Conservation (phyloP, 371 early-diverging fungal genomes). For the Umbelopsis sp. region DNA sequence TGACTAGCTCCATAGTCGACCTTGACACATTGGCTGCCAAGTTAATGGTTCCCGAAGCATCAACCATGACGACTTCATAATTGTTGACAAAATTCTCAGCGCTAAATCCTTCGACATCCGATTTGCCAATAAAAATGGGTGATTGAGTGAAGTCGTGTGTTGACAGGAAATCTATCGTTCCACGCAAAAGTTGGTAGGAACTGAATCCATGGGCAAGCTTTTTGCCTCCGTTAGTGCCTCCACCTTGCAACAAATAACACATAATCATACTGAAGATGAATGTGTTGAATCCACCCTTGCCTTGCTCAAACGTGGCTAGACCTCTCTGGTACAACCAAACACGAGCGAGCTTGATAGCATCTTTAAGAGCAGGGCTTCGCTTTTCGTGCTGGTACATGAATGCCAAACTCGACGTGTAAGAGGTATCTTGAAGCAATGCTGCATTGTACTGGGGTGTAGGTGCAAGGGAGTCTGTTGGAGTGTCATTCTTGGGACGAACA, state of each 20-base stretch:
- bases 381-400: slow-evolving; percentile 78
- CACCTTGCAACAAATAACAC: slow-evolving; percentile 80
- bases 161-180: slow-evolving; percentile 84
- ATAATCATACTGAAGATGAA: slow-evolving; percentile 87
- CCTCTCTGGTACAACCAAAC: slow-evolving; percentile 87
- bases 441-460: slow-evolving; percentile 95
- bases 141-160: slow-evolving; percentile 72
- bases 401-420: slow-evolving; percentile 75
- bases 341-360: slow-evolving; percentile 79
- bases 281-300: slow-evolving; percentile 61
- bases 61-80: slow-evolving; percentile 84
- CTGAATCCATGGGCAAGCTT: slow-evolving; percentile 74
- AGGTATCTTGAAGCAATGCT: slow-evolving; percentile 76
- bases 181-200: slow-evolving; percentile 86
- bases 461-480: slow-evolving; percentile 27
- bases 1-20: slow-evolving; percentile 36
- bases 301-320: slow-evolving; percentile 31
- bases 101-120: slow-evolving; percentile 35
- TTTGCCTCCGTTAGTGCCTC: slow-evolving; percentile 60
- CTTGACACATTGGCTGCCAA: slow-evolving; percentile 68
- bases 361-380: slow-evolving; percentile 72
- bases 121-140: slow-evolving; percentile 74
- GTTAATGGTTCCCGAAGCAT: slow-evolving; percentile 83
- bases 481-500: slow-evolving; percentile 63
- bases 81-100: slow-evolving; percentile 56